Conservation (phyloP, 805 yeast species). For the Yarrowia divulgata region DNA sequence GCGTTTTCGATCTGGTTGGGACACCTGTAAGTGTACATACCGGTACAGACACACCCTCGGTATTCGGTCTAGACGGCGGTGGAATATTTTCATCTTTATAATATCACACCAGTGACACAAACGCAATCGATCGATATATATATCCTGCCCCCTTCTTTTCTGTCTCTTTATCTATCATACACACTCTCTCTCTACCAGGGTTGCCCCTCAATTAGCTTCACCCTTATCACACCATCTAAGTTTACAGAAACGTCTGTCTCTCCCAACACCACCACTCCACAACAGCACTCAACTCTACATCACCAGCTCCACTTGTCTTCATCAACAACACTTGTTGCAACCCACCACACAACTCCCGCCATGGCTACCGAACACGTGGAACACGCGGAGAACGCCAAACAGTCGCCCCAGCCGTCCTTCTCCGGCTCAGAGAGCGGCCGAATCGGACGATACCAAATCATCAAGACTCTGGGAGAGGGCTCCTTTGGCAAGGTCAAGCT, state of each 20-base stretch:
- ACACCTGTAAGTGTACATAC: too few relatives aligned
- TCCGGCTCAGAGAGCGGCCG: constrained; percentile 49
- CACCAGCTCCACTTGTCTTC: too few relatives aligned
- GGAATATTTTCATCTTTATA: neutral
- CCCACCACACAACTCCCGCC: neutral
- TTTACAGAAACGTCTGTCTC: neutral
- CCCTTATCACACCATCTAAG: constrained; percentile 21
- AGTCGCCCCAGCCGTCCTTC: constrained; percentile 44
- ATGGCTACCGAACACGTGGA: constrained; percentile 40
- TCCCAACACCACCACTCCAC: constrained; percentile 36
- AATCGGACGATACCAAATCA: constrained; percentile 91
- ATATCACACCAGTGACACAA: neutral
- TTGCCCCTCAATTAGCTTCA: neutral
- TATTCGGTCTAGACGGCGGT: neutral
- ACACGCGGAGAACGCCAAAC: constrained; percentile 31
- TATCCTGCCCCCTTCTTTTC: neutral
- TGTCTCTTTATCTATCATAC: too few relatives aligned
- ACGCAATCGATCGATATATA: neutral
- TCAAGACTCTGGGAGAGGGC: constrained; percentile 93
- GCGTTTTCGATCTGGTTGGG: constrained; percentile 1
- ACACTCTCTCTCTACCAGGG: neutral
- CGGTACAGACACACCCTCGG: too few relatives aligned
- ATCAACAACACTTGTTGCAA: neutral
- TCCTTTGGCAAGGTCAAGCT: constrained; percentile 95
- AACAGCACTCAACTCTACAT: constrained; percentile 8